phyloP scores from a whole-genome alignment of 2,329 filamentous ascomycete species.

The Hypoxylon sp. region DNA sequence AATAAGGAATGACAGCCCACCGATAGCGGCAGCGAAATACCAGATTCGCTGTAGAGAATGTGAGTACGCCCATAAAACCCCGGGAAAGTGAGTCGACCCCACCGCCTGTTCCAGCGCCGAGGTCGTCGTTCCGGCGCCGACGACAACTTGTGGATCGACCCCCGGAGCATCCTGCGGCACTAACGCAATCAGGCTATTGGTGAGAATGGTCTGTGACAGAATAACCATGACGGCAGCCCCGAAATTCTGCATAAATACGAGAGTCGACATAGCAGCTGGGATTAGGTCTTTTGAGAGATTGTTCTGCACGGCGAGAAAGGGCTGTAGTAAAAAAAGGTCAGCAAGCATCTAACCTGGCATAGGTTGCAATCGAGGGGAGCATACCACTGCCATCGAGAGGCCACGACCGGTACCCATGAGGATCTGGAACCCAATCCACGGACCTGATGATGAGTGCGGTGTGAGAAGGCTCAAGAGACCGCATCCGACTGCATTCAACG shows the following conservation, averaged over 20 bases:
- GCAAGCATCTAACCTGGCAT: neutral
- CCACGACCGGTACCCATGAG: slow-evolving; percentile 27
- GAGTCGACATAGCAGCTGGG: slow-evolving; percentile 23
- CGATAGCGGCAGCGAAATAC: slow-evolving; percentile 22
- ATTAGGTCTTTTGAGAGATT: slow-evolving; percentile 20
- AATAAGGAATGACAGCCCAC: neutral
- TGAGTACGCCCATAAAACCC: slow-evolving; percentile 22
- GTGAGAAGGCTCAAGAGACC: slow-evolving; percentile 23
- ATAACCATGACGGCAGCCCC: slow-evolving; percentile 22
- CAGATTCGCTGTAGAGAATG: slow-evolving; percentile 20
- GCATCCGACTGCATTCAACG: slow-evolving; percentile 20
- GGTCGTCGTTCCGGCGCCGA: slow-evolving; percentile 26
- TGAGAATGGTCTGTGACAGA: slow-evolving; percentile 28
- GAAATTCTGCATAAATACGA: slow-evolving; percentile 31
- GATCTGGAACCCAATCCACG: slow-evolving; percentile 28
- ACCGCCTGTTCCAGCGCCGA: slow-evolving; percentile 2
- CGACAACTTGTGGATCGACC: slow-evolving; percentile 21
- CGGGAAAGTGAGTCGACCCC: slow-evolving; percentile 3
- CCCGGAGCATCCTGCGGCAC: slow-evolving; percentile 25
- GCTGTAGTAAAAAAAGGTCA: slow-evolving; percentile 8
- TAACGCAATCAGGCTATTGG: slow-evolving; percentile 21
- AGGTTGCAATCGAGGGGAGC: neutral
- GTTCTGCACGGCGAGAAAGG: slow-evolving; percentile 33
- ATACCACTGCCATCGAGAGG: slow-evolving; percentile 17
- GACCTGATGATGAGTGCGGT: neutral